Conservation (phyloP, 768 basidiomycete species). For the Naganishia friedmannii region DNA sequence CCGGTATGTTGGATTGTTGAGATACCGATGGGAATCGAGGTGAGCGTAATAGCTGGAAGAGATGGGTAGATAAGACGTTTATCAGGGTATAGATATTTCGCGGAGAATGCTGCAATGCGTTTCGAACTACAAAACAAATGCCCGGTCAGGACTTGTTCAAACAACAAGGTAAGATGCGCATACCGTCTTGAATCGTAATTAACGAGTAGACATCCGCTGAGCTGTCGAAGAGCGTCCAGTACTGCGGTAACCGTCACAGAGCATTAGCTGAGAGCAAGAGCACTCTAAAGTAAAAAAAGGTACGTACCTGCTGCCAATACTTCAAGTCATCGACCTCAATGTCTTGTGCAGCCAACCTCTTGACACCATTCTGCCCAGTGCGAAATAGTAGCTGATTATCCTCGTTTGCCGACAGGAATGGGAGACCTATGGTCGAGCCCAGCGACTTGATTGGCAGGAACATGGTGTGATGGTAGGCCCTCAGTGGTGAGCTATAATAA, state of each 20-base stretch:
- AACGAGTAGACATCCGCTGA: conserved; percentile 87
- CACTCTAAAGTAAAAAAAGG: too few species aligned
- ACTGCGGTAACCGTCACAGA: conserved; percentile 56
- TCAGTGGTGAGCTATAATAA: neutral
- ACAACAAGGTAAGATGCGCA: conserved; percentile 63
- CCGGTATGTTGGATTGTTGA: conserved; percentile 54
- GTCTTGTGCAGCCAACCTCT: conserved; percentile 71
- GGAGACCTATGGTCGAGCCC: conserved; percentile 47
- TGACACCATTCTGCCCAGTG: conserved; percentile 73
- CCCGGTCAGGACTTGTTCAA: neutral
- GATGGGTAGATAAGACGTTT: conserved; percentile 26
- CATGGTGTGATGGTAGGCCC: neutral
- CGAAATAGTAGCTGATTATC: conserved; percentile 87
- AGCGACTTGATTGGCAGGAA: conserved; percentile 44
- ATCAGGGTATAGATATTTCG: conserved; percentile 26
- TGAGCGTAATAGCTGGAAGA: conserved; percentile 42
- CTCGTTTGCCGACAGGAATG: conserved; percentile 56
- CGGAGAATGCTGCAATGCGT: conserved; percentile 61
- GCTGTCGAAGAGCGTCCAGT: conserved; percentile 78
- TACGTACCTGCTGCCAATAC: conserved; percentile 90
- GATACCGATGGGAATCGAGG: conserved; percentile 57
- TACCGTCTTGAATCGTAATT: conserved; percentile 79
- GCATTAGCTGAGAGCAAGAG: too few species aligned
- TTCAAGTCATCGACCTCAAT: conserved; percentile 66
- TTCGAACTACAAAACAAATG: conserved; percentile 36